These are phyloP conservation scores for Francoa sonchifolia DNA, from an alignment of 441 rosid species.

Conservation along the genomic window DNA sequence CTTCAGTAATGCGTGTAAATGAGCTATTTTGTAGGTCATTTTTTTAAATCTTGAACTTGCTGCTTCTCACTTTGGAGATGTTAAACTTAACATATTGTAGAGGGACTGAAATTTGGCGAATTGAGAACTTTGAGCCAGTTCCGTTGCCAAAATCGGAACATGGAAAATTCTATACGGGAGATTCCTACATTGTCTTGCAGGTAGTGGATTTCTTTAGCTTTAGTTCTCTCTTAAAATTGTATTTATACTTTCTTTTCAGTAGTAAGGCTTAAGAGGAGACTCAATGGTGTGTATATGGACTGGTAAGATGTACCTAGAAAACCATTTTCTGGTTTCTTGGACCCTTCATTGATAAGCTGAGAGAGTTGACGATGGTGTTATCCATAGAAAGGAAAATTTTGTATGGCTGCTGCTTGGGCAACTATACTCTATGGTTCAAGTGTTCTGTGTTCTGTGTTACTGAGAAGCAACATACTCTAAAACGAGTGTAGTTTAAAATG, in stretches of 20 bases:
- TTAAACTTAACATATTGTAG: slow-evolving; percentile 53
- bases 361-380: no score
- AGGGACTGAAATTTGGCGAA: slow-evolving; percentile 96
- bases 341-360: no score
- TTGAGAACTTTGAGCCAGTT: slow-evolving; percentile 86
- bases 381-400: no score
- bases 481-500: no score
- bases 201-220: slow-evolving; percentile 18
- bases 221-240: background rate
- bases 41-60: slow-evolving; percentile 7
- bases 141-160: slow-evolving; percentile 71
- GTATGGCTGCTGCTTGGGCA: no score
- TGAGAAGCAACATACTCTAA: no score
- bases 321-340: no score
- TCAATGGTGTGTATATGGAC: background rate
- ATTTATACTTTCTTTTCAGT: background rate
- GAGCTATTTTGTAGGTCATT: background rate
- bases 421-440: no score
- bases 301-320: background rate
- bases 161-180: slow-evolving; percentile 95
- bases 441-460: no score
- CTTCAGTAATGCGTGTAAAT: background rate
- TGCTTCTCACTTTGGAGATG: slow-evolving; percentile 17
- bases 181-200: slow-evolving; percentile 86
- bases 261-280: background rate